Percentiles rank a stretch among this genome's conserved stretches.
Conservation (phyloP, 768 basidiomycete genomes). For the Tricholoma saponaceum region DNA sequence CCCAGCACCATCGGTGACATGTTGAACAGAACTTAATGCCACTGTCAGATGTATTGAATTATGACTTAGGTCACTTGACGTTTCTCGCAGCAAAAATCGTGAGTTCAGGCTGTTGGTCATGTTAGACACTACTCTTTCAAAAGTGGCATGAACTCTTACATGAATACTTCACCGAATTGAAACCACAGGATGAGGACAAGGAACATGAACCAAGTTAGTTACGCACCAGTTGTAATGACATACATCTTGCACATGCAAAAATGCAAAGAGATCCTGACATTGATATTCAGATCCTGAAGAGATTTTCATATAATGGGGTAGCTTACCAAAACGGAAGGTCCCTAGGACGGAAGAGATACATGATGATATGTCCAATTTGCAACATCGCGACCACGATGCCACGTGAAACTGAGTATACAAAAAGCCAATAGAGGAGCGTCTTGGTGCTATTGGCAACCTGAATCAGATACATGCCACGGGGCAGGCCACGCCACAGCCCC, state of each 20-base stretch:
- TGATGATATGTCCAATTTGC: constrained; percentile 10
- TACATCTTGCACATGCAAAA: constrained; percentile 3
- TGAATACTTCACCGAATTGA: not conserved
- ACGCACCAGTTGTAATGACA: constrained; percentile 4
- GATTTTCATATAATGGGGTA: not conserved
- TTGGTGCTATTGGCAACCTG: not conserved
- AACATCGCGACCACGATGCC: constrained; percentile 4
- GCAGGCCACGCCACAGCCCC: too few species aligned
- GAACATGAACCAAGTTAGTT: not conserved
- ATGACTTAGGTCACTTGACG: too few species aligned
- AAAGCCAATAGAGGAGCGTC: constrained; percentile 6
- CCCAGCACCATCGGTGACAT: too few species aligned
- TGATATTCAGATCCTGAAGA: not conserved
- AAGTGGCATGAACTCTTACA: too few species aligned
- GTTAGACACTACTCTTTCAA: too few species aligned
- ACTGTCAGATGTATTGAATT: too few species aligned
- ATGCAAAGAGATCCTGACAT: constrained; percentile 5
- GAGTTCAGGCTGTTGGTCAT: not conserved
- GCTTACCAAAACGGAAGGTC: constrained; percentile 3
- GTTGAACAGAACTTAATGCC: too few species aligned
- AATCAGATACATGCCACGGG: not conserved
- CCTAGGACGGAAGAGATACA: constrained; percentile 5
- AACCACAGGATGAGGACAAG: too few species aligned
- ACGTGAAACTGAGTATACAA: constrained; percentile 6
- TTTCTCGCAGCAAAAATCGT: not conserved